Evolutionary conservation across 495 filamentous ascomycete species (phyloP), one percentile per base, ranked within the genome.

Genomic region (Saxophila tyrrhenica): DNA sequence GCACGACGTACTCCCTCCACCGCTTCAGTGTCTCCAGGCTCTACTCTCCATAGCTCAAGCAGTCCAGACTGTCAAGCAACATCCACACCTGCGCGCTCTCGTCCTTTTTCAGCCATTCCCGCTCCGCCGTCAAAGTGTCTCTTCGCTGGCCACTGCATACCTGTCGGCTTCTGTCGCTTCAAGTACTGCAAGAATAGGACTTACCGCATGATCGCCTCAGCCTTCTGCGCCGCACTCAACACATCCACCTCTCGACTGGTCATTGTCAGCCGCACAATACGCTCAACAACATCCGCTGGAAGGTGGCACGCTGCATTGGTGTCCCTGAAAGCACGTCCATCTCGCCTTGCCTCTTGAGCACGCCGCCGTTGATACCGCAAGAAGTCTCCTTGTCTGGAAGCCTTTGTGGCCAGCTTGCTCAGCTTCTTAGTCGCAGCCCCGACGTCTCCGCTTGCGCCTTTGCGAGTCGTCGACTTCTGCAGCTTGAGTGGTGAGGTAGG

Each of bases 21-120:
- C 7, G 7, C 41, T 17, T 48, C 24, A n/a, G n/a, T n/a, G n/a
- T n/a, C n/a, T n/a, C n/a, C n/a, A n/a, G n/a, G n/a, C n/a, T n/a
- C n/a, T n/a, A 58, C 45, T 60, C 32, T 16, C 67, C 64, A 61
- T 72, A 72, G 25, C 59, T 48, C 45, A 70, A 52, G 55, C 69
- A 70, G 2, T 58, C 54, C 29, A 65, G 65, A 13, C 56, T 60
- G 43, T 70, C 67, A 24, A 72, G 60, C 49, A 71, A 42, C 54
- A 57, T 63, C 67, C 65, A 70, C 16, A 65, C 65, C 59, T 66
- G 68, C 29, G 50, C 50, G 45, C 59, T 62, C 25, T 54, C 52
- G 45, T 59, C 59, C 50, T 66, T 67, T 25, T 62, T 64, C 51
- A 59, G 32, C 44, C 59, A 59, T 25, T 64, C 67, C 23, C 52